phyloP scores from a whole-genome alignment of 1,139 yeast genomes.

The Saccharomycopsis hybrid region DNA sequence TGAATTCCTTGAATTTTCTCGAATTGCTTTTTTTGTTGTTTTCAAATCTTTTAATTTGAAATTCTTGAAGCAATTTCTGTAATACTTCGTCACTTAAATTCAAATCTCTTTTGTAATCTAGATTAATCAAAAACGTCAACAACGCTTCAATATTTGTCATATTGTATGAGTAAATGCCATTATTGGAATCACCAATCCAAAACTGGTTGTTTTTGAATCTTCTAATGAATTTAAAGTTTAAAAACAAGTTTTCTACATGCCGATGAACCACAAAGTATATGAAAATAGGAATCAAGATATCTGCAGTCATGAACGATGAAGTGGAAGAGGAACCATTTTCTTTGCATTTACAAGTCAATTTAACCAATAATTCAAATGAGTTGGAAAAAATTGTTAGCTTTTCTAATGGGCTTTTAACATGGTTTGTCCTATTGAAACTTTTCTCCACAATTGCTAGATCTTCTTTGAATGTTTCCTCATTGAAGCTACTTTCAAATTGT shows the following conservation, averaged over 20 bases:
- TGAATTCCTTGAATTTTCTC: conserved; percentile 1
- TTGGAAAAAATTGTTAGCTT: conserved; percentile 10
- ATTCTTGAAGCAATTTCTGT: not conserved
- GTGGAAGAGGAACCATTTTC: not conserved
- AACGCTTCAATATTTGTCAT: conserved; percentile 20
- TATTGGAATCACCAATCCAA: conserved; percentile 11
- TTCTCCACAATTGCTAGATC: conserved; percentile 11
- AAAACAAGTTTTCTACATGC: conserved; percentile 15
- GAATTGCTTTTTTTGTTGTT: not conserved
- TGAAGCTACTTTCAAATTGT: conserved; percentile 1
- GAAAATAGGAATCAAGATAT: conserved; percentile 15
- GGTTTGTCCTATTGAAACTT: conserved; percentile 13
- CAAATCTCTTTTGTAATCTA: conserved; percentile 17
- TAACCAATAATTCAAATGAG: conserved; percentile 9
- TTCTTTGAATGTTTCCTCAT: conserved; percentile 8
- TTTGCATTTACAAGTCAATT: not conserved
- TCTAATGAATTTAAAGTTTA: conserved; percentile 17
- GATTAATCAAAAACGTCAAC: conserved; percentile 12
- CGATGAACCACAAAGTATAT: conserved; percentile 14
- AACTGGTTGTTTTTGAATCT: conserved; percentile 17
- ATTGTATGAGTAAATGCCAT: conserved; percentile 8
- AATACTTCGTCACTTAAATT: conserved; percentile 1
- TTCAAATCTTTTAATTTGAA: not conserved
- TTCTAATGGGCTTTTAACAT: conserved; percentile 16
- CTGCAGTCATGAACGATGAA: conserved; percentile 9